Base-by-base conservation (phyloP, 441 rosid genomes). In the Geranium incanum region DNA sequence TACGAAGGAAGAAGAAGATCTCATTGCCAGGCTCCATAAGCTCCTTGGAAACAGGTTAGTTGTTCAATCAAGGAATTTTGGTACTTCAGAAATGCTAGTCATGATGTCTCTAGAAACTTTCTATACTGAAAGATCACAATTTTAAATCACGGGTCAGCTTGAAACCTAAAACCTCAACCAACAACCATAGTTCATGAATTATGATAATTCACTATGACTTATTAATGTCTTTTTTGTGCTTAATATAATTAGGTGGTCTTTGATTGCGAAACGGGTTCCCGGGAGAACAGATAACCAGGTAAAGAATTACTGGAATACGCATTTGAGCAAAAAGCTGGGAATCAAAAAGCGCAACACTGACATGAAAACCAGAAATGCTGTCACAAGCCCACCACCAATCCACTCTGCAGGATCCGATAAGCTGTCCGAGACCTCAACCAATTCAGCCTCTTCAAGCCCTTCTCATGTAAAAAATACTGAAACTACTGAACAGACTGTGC, bases 211-310 rank as follows among this genome's bases (percentile, higher is more conserved):
- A 43, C 1, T 7, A 6, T 43, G 11, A 43, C 33, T 13, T 8
- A 16, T 62, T 11, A 11, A 9, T 13, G 52, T 60, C 33, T 63
- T 48, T 4, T 5, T 6, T 8, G 6, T 57, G 12, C 0, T 33
- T 41, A 70, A 55, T 67, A 0, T 28, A 28, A 71, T 52, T 65
- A 88, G 97, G 81, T 90, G 97, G 98, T 83, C 95, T 38, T 81
- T 93, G 73, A 93, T 93, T 19, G 98, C 95, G 2, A 88, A 87
- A 74, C 76, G 94, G 19, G 86, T 93, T n/a, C 98, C 96, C 0
- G 96, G 97, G 48, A 79, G 94, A 62, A 90, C 94, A 0, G 98
- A 90, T 74, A 91, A 91, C 73, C 93, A 89, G 76, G 94, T 91
- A 83, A 91, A 93, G 80, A 93, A 93, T 77, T 85, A 88, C 82